These are phyloP conservation scores for Triadica sebifera DNA, from an alignment of 345 rosid genomes.

Conservation along the genomic window DNA sequence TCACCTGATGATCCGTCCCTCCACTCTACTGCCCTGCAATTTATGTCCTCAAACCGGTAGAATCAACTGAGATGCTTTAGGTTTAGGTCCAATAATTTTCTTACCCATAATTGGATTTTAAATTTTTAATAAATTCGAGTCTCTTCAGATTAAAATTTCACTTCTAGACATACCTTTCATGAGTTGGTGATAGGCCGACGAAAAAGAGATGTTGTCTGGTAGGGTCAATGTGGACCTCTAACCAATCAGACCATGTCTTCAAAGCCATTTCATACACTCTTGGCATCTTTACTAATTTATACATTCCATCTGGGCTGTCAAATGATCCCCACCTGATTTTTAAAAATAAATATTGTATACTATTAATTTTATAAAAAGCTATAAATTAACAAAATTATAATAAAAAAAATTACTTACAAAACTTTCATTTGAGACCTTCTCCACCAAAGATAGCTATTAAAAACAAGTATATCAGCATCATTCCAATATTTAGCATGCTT, in stretches of 20 bases:
- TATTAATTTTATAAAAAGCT: background rate
- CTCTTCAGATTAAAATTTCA: too few relatives aligned
- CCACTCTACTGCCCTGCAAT: constrained; percentile 73
- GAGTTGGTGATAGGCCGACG: constrained; percentile 33
- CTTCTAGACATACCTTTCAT: constrained; percentile 18
- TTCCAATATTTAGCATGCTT: constrained; percentile 36
- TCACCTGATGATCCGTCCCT: constrained; percentile 48
- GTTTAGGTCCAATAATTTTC: too few relatives aligned
- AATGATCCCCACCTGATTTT: constrained; percentile 33
- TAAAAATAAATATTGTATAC: background rate
- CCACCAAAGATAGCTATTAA: constrained; percentile 34
- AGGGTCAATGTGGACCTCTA: constrained; percentile 27
- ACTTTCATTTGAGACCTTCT: constrained; percentile 34
- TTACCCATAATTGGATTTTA: too few relatives aligned
- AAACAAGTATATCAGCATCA: constrained; percentile 28
- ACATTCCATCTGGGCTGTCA: constrained; percentile 21
- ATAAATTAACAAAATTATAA: background rate
- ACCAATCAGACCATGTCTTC: constrained; percentile 31
- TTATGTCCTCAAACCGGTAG: too few relatives aligned
- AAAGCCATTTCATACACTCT: constrained; percentile 35
- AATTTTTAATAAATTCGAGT: too few relatives aligned
- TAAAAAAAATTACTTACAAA: constrained; percentile 17
- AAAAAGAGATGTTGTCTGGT: constrained; percentile 24
- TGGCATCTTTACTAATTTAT: constrained; percentile 29
- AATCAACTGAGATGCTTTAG: too few relatives aligned